Percentiles rank a stretch among this genome's conserved stretches.
Conservation (phyloP, 192 early-diverging fungal species). For the Coemansia sp. region DNA sequence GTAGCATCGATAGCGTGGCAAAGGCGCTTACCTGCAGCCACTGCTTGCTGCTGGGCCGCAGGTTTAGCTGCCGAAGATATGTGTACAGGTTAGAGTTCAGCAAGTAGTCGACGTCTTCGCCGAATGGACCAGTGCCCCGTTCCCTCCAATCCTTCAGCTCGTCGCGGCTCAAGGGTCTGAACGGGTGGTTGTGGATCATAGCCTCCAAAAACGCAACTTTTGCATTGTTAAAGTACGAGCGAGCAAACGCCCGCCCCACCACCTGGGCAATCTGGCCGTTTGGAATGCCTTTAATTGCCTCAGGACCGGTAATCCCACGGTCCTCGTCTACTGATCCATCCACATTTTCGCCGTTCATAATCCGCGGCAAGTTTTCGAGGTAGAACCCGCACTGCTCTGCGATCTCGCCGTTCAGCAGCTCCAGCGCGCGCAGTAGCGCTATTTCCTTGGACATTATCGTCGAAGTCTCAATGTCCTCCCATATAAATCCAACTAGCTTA, state of each 20-base stretch:
- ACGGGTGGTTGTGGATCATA: conserved; percentile 52
- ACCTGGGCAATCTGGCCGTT: conserved; percentile 16
- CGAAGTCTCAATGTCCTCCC: conserved; percentile 38
- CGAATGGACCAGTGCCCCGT: conserved; percentile 32
- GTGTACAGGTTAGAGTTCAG: conserved; percentile 42
- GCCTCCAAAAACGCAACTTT: conserved; percentile 30
- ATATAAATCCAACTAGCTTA: conserved; percentile 28
- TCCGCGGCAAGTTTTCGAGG: conserved; percentile 9
- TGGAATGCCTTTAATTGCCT: conserved; percentile 16
- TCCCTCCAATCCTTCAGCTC: conserved; percentile 39
- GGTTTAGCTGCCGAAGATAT: conserved; percentile 26
- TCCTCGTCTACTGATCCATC: conserved; percentile 18
- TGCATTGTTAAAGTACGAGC: conserved; percentile 23
- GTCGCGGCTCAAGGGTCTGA: conserved; percentile 40
- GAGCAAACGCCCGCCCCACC: conserved; percentile 43
- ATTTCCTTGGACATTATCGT: conserved; percentile 31
- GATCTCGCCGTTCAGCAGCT: conserved; percentile 36
- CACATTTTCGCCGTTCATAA: conserved; percentile 25
- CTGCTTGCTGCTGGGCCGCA: conserved; percentile 38
- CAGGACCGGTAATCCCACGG: conserved; percentile 1
- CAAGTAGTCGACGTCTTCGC: conserved; percentile 35
- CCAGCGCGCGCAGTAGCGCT: conserved; percentile 40
- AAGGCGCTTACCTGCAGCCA: conserved; percentile 46
- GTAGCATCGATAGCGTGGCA: conserved; percentile 49
- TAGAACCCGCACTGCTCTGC: conserved; percentile 34